Evolutionary conservation across 2,329 filamentous ascomycete species (phyloP).

Genomic region (Exserohilum rostratum): DNA sequence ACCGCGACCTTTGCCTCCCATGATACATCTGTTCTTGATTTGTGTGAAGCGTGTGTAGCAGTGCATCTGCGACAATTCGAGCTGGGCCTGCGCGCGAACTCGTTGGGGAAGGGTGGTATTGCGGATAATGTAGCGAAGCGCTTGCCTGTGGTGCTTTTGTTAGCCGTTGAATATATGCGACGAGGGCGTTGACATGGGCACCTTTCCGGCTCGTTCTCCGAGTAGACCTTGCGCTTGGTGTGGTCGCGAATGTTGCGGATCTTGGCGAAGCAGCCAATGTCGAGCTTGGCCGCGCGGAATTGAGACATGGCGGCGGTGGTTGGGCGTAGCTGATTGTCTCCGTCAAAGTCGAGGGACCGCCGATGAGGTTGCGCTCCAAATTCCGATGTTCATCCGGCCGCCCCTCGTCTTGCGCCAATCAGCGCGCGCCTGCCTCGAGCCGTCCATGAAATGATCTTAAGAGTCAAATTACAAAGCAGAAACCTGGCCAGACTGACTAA

Average conservation of each 20-base stretch:
- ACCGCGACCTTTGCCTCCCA: conserved; percentile 88
- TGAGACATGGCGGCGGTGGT: conserved; percentile 59
- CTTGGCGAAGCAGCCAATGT: conserved; percentile 87
- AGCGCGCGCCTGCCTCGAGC: conserved; percentile 4
- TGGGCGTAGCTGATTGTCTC: conserved; percentile 2
- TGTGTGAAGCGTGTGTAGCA: conserved; percentile 92
- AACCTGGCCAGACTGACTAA: background rate
- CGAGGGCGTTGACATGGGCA: conserved; percentile 50
- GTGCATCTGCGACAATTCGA: conserved; percentile 94
- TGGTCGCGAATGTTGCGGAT: conserved; percentile 89
- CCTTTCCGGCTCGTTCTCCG: conserved; percentile 86
- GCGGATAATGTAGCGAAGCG: conserved; percentile 78
- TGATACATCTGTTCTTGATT: conserved; percentile 90
- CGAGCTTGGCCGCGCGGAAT: conserved; percentile 88
- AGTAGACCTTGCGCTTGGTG: conserved; percentile 93
- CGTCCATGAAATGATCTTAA: background rate
- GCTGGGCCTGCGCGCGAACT: conserved; percentile 86
- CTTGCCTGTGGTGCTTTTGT: conserved; percentile 68
- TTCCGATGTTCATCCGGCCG: conserved; percentile 18
- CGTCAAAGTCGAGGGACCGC: conserved; percentile 1
- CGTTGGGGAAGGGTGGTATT: conserved; percentile 85
- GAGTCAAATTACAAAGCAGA: background rate
- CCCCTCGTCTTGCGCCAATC: conserved; percentile 15
- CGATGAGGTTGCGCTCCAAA: conserved; percentile 14
- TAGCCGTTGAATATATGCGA: conserved; percentile 1